These are phyloP conservation scores for Microcyclosporella mali DNA, from an alignment of 2,329 filamentous ascomycete species.

Conservation along the genomic window DNA sequence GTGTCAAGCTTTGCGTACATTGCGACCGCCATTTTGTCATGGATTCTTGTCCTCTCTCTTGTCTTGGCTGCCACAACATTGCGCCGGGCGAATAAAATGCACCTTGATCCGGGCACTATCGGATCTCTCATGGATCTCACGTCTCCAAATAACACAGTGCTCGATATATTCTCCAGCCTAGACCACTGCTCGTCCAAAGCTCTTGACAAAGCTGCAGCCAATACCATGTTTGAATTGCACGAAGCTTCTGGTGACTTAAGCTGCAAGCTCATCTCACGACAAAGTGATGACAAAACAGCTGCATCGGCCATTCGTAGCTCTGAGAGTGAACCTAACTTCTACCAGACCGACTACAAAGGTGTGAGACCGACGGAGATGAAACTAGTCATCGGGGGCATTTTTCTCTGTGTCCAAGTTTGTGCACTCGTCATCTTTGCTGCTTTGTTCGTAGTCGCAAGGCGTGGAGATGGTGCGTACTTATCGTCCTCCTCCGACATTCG, in stretches of 20 bases:
- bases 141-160: no score
- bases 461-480: background rate
- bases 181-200: no score
- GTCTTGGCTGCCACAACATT: slow-evolving; percentile 18
- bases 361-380: slow-evolving; percentile 14
- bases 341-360: no score
- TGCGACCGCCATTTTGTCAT: slow-evolving; percentile 31
- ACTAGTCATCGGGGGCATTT: slow-evolving; percentile 6
- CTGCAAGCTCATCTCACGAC: no score
- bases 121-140: slow-evolving; percentile 32
- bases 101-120: slow-evolving; percentile 32
- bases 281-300: no score
- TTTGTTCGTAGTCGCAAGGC: slow-evolving; percentile 2
- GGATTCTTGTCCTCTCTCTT: slow-evolving; percentile 22
- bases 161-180: no score
- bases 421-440: slow-evolving; percentile 7
- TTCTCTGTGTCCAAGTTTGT: slow-evolving; percentile 11
- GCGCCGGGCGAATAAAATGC: slow-evolving; percentile 3
- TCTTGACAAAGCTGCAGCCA: no score
- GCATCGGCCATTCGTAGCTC: no score
- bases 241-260: no score
- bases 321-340: no score
- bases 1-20: slow-evolving; percentile 35
- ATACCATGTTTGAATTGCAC: no score
- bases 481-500: no score